A percentile compares a stretch with the other conserved stretches of the same genome.
Evolutionary conservation across 306 rosid genomes (phyloP).

Genomic region (Rubus idaeus): DNA sequence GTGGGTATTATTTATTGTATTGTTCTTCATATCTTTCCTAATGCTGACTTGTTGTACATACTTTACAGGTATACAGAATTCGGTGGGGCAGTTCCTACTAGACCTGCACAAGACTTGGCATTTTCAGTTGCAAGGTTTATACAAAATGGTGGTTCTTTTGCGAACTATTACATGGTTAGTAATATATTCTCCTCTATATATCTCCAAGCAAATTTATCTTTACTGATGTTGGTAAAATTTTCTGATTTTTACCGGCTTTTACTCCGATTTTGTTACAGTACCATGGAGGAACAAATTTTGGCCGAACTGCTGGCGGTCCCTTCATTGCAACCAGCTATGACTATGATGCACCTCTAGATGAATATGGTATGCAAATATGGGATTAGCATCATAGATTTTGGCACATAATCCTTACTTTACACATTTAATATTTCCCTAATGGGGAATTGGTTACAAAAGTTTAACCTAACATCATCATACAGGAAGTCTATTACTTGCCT

Average conservation of each 20-base stretch:
- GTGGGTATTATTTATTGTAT: slow-evolving; percentile 4
- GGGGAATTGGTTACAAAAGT: background rate
- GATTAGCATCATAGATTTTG: slow-evolving; percentile 8
- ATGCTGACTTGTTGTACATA: slow-evolving; percentile 7
- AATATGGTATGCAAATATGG: slow-evolving; percentile 60
- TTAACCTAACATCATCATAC: background rate
- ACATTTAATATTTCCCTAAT: background rate
- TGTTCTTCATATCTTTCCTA: background rate
- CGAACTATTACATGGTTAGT: slow-evolving; percentile 85
- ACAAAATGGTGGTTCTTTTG: slow-evolving; percentile 84
- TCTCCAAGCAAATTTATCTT: background rate
- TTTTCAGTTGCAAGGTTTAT: slow-evolving; percentile 79
- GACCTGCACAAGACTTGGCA: slow-evolving; percentile 89
- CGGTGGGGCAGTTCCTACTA: slow-evolving; percentile 77
- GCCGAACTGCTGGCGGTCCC: slow-evolving; percentile 80
- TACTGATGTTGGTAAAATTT: background rate
- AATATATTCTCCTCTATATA: background rate
- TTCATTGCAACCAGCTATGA: slow-evolving; percentile 94
- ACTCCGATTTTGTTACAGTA: slow-evolving; percentile 44
- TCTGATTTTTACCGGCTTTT: slow-evolving; percentile 10
- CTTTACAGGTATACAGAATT: slow-evolving; percentile 75
- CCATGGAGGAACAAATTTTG: slow-evolving; percentile 99
- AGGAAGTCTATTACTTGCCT: background rate
- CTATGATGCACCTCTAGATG: slow-evolving; percentile 90
- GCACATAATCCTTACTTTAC: background rate